A percentile compares a stretch with the other conserved stretches of the same genome.
Conservation (phyloP, 2,329 filamentous ascomycete species). For the Neopestalotiopsis sp. region DNA sequence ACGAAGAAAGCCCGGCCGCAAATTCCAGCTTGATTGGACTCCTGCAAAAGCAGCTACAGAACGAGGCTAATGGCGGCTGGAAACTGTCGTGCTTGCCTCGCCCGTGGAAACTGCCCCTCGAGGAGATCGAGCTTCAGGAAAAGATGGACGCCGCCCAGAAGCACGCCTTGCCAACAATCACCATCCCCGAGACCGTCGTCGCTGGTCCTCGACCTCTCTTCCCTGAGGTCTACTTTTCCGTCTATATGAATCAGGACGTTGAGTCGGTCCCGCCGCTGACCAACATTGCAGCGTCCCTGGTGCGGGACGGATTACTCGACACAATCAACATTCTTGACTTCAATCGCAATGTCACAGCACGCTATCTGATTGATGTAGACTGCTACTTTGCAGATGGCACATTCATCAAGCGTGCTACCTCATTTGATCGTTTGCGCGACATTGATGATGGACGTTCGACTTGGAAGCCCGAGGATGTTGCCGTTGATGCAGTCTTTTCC, state of each 20-base stretch:
- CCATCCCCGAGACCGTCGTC: slow-evolving; percentile 76
- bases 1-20: slow-evolving; percentile 67
- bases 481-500: slow-evolving; percentile 96
- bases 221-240: slow-evolving; percentile 92
- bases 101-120: slow-evolving; percentile 68
- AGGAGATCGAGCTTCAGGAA: slow-evolving; percentile 65
- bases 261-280: slow-evolving; percentile 83
- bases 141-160: slow-evolving; percentile 68
- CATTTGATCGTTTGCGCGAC: slow-evolving; percentile 86
- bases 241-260: slow-evolving; percentile 85
- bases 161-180: slow-evolving; percentile 78
- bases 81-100: slow-evolving; percentile 72
- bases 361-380: slow-evolving; percentile 91
- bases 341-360: slow-evolving; percentile 86
- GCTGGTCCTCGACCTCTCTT: slow-evolving; percentile 80
- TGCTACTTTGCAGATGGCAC: slow-evolving; percentile 90
- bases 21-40: slow-evolving; percentile 76
- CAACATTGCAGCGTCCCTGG: slow-evolving; percentile 79
- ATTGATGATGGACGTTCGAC: slow-evolving; percentile 70
- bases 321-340: slow-evolving; percentile 94
- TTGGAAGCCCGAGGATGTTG: slow-evolving; percentile 98
- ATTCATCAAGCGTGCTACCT: slow-evolving; percentile 91
- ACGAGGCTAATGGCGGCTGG: slow-evolving; percentile 78
- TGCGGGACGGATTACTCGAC: slow-evolving; percentile 86
- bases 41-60: slow-evolving; percentile 84